These are phyloP conservation scores for Eimeria sp. DNA, from an alignment of 169 alveolate species.

Conservation along the genomic window DNA sequence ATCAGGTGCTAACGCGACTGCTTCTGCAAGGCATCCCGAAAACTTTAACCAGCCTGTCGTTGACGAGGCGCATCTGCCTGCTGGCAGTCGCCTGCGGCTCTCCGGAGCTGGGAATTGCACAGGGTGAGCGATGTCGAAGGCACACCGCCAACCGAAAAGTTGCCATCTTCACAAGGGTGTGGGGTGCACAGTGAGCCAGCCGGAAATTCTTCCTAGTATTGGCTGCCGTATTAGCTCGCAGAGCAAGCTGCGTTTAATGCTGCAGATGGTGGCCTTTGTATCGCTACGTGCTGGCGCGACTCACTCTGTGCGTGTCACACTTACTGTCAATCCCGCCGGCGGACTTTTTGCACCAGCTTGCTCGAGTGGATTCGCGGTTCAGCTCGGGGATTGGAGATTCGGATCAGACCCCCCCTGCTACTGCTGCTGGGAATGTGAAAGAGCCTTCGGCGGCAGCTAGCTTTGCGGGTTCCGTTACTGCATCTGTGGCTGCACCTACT, in stretches of 20 bases:
- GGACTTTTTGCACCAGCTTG: conserved; percentile 43
- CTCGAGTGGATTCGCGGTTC: conserved; percentile 64
- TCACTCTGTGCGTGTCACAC: conserved; percentile 48
- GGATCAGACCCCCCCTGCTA: not conserved
- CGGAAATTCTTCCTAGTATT: not conserved
- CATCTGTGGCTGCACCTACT: conserved; percentile 5
- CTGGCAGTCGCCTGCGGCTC: conserved; percentile 51
- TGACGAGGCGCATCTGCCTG: conserved; percentile 35
- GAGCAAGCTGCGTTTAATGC: not conserved
- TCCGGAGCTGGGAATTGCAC: conserved; percentile 27
- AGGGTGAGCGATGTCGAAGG: conserved; percentile 14
- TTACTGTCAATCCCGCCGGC: conserved; percentile 74
- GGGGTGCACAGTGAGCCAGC: not conserved
- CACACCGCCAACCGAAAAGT: not conserved
- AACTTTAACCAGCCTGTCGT: conserved; percentile 5
- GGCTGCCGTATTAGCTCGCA: not conserved
- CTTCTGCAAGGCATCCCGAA: conserved; percentile 12
- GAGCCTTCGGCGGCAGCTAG: conserved; percentile 6
- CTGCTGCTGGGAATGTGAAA: conserved; percentile 20
- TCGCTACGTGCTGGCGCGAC: conserved; percentile 79
- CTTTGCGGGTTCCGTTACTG: not conserved
- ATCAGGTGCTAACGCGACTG: not conserved
- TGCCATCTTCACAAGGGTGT: not conserved
- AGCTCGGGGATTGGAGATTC: conserved; percentile 50
- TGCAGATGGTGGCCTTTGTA: conserved; percentile 82